Conservation (phyloP, 2,329 filamentous ascomycete genomes). For the Huntiella moniliformis region DNA sequence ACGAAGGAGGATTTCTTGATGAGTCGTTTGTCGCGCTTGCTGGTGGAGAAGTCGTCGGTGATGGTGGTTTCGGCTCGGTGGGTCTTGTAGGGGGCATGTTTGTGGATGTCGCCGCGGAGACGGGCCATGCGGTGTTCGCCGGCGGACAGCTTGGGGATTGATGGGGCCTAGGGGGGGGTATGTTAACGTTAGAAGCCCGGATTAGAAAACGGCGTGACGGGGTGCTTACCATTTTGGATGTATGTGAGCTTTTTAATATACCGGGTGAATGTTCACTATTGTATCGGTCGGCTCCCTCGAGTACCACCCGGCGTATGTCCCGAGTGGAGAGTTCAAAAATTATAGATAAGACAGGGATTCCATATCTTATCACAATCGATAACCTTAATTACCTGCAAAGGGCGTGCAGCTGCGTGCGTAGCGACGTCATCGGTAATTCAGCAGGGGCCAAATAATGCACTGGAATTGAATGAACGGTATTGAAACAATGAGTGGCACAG, state of each 20-base stretch:
- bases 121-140: conserved; percentile 36
- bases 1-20: conserved; percentile 71
- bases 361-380: conserved; percentile 8
- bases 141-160: conserved; percentile 34
- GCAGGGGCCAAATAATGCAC: too few relatives aligned
- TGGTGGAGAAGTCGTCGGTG: conserved; percentile 42
- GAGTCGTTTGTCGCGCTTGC: conserved; percentile 65
- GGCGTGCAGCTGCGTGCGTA: conserved; percentile 8
- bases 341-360: neutral
- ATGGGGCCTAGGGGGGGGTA: conserved; percentile 13
- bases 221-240: conserved; percentile 2
- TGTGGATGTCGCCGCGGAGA: conserved; percentile 28
- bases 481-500: neutral
- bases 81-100: conserved; percentile 31
- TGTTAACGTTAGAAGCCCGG: neutral
- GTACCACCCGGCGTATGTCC: neutral
- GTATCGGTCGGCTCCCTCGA: too few relatives aligned
- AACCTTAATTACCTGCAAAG: conserved; percentile 1
- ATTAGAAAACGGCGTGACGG: neutral
- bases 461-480: too few relatives aligned
- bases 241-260: too few relatives aligned
- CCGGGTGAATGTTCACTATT: too few relatives aligned
- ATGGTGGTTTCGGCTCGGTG: conserved; percentile 32
- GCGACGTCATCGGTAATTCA: neutral
- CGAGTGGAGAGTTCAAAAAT: neutral